Base-by-base conservation (phyloP, 768 basidiomycete species). In the Calocybe indica region DNA sequence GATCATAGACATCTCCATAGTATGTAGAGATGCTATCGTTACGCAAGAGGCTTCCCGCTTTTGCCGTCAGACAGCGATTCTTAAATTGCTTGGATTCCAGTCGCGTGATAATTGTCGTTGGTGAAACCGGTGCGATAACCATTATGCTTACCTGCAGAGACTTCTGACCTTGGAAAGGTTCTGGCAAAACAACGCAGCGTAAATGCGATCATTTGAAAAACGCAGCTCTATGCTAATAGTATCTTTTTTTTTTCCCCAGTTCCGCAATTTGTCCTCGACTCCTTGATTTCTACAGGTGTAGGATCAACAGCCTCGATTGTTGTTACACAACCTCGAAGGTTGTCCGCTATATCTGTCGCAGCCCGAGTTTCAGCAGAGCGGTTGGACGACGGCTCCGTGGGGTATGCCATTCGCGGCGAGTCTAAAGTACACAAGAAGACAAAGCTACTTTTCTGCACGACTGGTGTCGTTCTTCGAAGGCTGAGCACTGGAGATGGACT, bases 171-270 rank as follows among this genome's bases (percentile, higher is more conserved):
- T 32, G 14, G 35, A 50, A 58, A 77, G 88, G 93, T 42, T 91
- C 86, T 43, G 93, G 93, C 28, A 97, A 97, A 65, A 93, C 91
- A 2, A 93, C 91, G 0, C 91, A 93, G 58, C 58, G 88, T 90
- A 55, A 50, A 74, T 52, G 14, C 14, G 30, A 43, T 31, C 3
- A 30, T 28, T 34, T 10, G 13, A 15, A 33, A 40, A 43, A 14
- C 36, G 22, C 32, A 49, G 31, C 35, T 40, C 37, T 39, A n/a
- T n/a, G 30, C 47, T 7, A 41, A 44, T 14, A 5, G 0, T 37
- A 43, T 38, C 22, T 22, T 22, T 22, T 22, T 22, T 22, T 22
- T 22, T 22, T 42, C 22, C 50, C 37, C 52, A 85, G 85, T 94
- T 6, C 93, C 94, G 10, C 90, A 94, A 54, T 94, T 91, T 55